A percentile compares a stretch with the other conserved stretches of the same genome.
Conservation (phyloP, 23 red algal genomes). For the Chondrus crispus region DNA sequence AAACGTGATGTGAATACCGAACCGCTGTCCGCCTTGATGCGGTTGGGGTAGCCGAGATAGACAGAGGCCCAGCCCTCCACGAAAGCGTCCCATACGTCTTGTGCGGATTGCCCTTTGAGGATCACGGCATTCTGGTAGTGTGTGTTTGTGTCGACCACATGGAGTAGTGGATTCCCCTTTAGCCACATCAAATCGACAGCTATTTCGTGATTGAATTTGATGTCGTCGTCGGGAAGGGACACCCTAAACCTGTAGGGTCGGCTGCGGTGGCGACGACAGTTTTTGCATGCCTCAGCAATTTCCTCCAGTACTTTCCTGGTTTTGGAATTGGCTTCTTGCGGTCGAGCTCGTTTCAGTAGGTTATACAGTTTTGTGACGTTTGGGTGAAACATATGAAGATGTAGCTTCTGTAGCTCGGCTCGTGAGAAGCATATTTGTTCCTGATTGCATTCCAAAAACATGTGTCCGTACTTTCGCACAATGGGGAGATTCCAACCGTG, state of each 20-base stretch:
- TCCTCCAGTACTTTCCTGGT: background rate
- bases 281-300: background rate
- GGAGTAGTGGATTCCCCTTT: conserved; percentile 12
- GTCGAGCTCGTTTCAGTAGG: conserved; percentile 1
- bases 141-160: conserved; percentile 27
- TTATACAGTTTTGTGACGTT: background rate
- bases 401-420: background rate
- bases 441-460: conserved; percentile 5
- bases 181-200: conserved; percentile 39
- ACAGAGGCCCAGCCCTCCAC: too few species aligned
- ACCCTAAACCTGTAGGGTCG: background rate
- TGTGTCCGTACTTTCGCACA: background rate
- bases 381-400: conserved; percentile 24
- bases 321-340: background rate
- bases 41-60: too few species aligned
- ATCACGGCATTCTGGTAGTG: background rate
- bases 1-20: too few species aligned
- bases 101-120: background rate
- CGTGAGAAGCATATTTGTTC: background rate
- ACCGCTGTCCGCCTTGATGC: too few species aligned
- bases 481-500: background rate
- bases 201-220: conserved; percentile 23
- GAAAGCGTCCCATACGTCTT: conserved; percentile 13
- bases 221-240: background rate
- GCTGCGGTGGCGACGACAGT: background rate